phyloP scores from a whole-genome alignment of 306 rosid species.

The Citrullus mucosospermus region DNA sequence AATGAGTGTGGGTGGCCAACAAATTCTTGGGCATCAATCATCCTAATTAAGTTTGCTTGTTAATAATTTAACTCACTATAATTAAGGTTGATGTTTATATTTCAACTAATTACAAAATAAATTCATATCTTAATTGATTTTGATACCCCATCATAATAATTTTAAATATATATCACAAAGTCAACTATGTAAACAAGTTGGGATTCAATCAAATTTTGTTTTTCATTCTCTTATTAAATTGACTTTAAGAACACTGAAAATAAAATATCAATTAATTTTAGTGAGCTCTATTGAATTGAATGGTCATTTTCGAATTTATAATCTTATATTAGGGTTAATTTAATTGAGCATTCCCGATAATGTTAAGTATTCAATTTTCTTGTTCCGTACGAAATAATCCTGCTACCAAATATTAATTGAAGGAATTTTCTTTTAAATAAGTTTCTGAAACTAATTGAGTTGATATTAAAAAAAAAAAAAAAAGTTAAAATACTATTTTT shows the following conservation, averaged over 20 bases:
- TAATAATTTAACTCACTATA: neutral
- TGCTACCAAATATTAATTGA: too few relatives aligned
- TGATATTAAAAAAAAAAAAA: too few relatives aligned
- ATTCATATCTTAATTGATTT: neutral
- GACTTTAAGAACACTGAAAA: too few relatives aligned
- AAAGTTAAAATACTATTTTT: too few relatives aligned
- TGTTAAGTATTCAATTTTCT: neutral
- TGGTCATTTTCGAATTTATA: neutral
- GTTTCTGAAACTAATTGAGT: too few relatives aligned
- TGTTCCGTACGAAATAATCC: too few relatives aligned
- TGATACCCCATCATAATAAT: neutral
- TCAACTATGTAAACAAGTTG: neutral
- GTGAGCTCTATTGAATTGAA: neutral
- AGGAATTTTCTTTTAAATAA: too few relatives aligned
- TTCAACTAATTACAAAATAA: neutral
- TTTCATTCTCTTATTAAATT: too few relatives aligned
- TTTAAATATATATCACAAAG: neutral
- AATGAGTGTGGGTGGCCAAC: neutral
- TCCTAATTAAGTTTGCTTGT: neutral
- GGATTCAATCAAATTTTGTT: neutral
- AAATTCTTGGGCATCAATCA: neutral
- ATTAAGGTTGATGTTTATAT: neutral
- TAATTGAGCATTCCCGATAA: neutral
- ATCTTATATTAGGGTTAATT: neutral
- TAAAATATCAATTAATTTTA: neutral